A percentile compares a stretch with the other conserved stretches of the same genome.
Evolutionary conservation across 768 basidiomycete species (phyloP).

Genomic region (Rhodotorula toruloides): DNA sequence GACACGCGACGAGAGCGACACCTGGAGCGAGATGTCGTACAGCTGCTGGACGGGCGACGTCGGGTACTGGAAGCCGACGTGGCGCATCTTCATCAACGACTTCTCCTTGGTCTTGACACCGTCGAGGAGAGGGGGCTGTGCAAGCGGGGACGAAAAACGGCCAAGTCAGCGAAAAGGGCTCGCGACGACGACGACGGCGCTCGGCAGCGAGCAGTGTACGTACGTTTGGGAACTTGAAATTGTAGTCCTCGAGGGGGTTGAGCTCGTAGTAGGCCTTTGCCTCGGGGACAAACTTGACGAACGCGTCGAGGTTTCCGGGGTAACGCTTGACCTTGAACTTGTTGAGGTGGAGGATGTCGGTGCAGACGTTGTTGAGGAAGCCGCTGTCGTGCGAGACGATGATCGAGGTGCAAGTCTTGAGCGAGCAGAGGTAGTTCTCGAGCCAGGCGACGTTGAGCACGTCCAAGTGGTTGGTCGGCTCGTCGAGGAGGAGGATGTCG

Average conservation of each 20-base stretch:
- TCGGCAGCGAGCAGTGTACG: conserved; percentile 65
- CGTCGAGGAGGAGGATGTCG: conserved; percentile 57
- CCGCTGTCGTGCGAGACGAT: conserved; percentile 93
- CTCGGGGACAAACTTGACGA: conserved; percentile 84
- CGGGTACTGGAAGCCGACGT: conserved; percentile 92
- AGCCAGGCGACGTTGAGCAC: conserved; percentile 82
- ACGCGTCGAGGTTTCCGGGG: conserved; percentile 82
- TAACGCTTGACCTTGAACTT: conserved; percentile 86
- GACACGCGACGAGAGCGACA: conserved; percentile 94
- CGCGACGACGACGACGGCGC: no score
- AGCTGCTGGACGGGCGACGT: conserved; percentile 76
- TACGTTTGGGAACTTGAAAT: conserved; percentile 86
- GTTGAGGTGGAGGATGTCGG: conserved; percentile 79
- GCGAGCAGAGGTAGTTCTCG: conserved; percentile 58
- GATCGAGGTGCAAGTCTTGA: conserved; percentile 79
- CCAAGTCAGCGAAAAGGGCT: not conserved
- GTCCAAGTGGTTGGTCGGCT: conserved; percentile 65
- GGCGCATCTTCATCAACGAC: conserved; percentile 84
- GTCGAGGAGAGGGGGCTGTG: conserved; percentile 93
- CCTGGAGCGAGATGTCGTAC: conserved; percentile 80
- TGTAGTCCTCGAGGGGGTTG: conserved; percentile 64
- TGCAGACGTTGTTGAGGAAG: conserved; percentile 90
- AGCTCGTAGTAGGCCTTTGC: conserved; percentile 96
- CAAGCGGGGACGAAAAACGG: conserved; percentile 49
- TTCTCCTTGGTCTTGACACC: conserved; percentile 59